Conservation (phyloP, 345 rosid species). For the Syzygium aqueum region DNA sequence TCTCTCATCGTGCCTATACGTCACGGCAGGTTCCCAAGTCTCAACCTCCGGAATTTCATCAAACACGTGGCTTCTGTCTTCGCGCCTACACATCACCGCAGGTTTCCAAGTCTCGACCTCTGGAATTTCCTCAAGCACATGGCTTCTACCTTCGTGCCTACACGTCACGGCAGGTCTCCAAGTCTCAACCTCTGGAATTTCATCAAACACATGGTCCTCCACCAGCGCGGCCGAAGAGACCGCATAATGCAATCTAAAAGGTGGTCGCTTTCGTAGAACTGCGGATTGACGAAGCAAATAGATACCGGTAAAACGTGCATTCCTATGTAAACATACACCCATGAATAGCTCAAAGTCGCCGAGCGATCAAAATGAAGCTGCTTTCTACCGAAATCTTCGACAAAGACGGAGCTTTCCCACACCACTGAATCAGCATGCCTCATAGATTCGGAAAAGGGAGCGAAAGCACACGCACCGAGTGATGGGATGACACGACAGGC, state of each 20-base stretch:
- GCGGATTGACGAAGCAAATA: not conserved
- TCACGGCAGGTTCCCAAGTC: not conserved
- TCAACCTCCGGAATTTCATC: conserved; percentile 5
- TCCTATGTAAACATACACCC: conserved; percentile 11
- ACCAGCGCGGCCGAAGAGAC: conserved; percentile 18
- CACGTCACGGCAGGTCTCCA: not conserved
- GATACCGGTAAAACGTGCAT: conserved; percentile 1
- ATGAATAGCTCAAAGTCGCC: conserved; percentile 7
- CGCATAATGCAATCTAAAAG: conserved; percentile 2
- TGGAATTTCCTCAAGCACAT: conserved; percentile 8
- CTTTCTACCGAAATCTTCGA: not conserved
- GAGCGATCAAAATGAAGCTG: not conserved
- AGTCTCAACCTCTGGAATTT: not conserved
- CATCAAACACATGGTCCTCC: conserved; percentile 23
- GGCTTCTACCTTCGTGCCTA: not conserved
- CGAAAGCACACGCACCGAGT: not conserved
- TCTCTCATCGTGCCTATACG: not conserved
- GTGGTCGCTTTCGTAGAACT: not conserved
- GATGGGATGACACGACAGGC: not conserved
- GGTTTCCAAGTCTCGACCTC: not conserved
- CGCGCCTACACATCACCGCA: not conserved
- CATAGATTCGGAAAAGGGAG: not conserved
- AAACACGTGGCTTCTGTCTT: conserved; percentile 3
- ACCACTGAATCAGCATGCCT: not conserved
- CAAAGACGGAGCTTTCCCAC: not conserved